Evolutionary conservation across 1,284 basidiomycete species (phyloP).

Genomic region (Cryptococcus jaspeensis): DNA sequence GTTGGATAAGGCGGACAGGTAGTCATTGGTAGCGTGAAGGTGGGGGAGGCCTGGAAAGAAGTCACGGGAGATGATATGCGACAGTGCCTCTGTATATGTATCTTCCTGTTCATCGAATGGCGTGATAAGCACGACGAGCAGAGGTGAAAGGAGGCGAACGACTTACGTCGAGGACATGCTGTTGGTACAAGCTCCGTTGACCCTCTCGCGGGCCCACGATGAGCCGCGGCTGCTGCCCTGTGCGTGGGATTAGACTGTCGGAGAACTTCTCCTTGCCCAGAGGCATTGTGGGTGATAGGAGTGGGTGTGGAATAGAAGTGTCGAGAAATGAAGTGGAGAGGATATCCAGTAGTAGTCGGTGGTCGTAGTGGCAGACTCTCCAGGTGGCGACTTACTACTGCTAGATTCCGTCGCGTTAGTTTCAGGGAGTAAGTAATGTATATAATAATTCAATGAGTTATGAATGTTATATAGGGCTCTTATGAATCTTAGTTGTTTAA

Average conservation of each 20-base stretch:
- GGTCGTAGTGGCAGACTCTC: background rate
- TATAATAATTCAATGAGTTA: no score
- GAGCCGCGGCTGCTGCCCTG: constrained; percentile 30
- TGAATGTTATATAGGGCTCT: no score
- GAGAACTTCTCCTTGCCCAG: constrained; percentile 5
- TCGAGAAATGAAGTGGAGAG: background rate
- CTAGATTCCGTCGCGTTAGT: no score
- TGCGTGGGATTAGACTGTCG: constrained; percentile 32
- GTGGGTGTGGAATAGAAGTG: background rate
- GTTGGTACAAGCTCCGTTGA: constrained; percentile 42
- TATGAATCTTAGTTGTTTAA: no score
- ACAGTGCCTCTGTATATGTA: constrained; percentile 88
- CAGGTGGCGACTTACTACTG: no score
- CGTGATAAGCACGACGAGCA: constrained; percentile 10
- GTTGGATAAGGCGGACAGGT: constrained; percentile 71
- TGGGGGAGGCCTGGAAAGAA: constrained; percentile 92
- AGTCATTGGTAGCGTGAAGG: constrained; percentile 79
- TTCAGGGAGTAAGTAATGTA: no score
- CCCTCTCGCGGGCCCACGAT: constrained; percentile 35
- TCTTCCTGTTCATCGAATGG: constrained; percentile 61
- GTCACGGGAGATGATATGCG: constrained; percentile 90
- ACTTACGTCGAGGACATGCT: constrained; percentile 46
- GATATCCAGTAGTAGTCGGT: background rate
- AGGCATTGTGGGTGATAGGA: background rate
- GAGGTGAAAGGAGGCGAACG: background rate